Percentiles rank a stretch among this genome's conserved stretches.
phyloP scores from a whole-genome alignment of 768 basidiomycete species.

The Cyclocybe cylindracea region DNA sequence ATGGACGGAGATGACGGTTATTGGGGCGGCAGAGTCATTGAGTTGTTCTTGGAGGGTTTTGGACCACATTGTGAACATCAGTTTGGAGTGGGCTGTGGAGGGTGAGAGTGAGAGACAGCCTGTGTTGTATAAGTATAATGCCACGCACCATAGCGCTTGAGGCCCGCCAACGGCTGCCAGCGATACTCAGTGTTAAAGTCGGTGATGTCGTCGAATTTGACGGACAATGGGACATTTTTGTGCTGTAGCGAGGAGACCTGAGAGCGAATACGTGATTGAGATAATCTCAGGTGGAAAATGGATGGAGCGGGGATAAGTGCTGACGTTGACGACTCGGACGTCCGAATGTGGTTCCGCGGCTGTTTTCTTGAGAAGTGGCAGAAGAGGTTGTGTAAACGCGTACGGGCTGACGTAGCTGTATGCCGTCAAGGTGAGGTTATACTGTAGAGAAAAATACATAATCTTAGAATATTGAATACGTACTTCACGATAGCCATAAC shows the following conservation, averaged over 20 bases:
- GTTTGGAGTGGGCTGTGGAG: constrained; percentile 6
- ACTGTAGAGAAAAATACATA: not conserved
- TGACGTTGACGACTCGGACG: constrained; percentile 22
- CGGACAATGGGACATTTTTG: not conserved
- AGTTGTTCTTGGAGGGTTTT: not conserved
- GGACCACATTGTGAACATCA: constrained; percentile 4
- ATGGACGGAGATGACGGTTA: constrained; percentile 8
- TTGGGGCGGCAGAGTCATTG: not conserved
- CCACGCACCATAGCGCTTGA: too few relatives aligned
- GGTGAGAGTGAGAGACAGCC: not conserved
- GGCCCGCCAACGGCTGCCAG: not conserved
- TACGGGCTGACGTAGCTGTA: constrained; percentile 32
- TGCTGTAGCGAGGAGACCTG: constrained; percentile 10
- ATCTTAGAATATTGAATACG: not conserved
- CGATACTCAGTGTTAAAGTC: not conserved
- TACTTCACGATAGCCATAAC: not conserved
- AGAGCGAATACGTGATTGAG: not conserved
- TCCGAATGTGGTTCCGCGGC: constrained; percentile 16
- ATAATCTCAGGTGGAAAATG: not conserved
- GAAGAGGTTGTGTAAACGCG: constrained; percentile 19
- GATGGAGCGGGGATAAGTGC: constrained; percentile 5
- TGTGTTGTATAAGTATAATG: not conserved
- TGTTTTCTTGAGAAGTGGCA: constrained; percentile 19
- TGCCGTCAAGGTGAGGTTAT: not conserved
- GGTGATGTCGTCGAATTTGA: not conserved